Conservation (phyloP, 345 rosid species). For the Arabis alpina region DNA sequence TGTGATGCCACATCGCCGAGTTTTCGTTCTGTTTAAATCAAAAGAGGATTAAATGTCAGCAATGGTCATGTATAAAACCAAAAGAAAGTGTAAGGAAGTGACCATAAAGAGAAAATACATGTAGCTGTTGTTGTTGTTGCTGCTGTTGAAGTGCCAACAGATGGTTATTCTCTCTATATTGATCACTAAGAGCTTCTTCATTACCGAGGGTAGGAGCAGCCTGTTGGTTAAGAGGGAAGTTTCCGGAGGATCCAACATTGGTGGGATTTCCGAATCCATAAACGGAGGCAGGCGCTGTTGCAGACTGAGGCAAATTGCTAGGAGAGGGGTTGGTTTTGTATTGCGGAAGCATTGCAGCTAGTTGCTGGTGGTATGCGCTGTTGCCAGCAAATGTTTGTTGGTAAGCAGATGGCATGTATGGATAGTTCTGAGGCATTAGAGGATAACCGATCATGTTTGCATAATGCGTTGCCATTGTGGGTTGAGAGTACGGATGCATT, state of each 20-base stretch:
- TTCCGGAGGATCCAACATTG: slow-evolving; percentile 66
- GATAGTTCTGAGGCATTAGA: slow-evolving; percentile 87
- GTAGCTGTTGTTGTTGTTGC: slow-evolving; percentile 60
- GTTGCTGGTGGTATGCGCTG: slow-evolving; percentile 81
- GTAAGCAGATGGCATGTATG: slow-evolving; percentile 89
- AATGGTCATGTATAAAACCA: not conserved
- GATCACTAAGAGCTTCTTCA: slow-evolving; percentile 78
- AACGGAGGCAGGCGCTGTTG: slow-evolving; percentile 70
- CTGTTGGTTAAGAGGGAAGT: slow-evolving; percentile 70
- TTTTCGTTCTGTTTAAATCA: slow-evolving; percentile 62
- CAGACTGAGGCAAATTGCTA: slow-evolving; percentile 86
- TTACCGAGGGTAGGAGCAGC: slow-evolving; percentile 68
- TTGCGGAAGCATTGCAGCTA: slow-evolving; percentile 87
- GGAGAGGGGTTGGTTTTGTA: slow-evolving; percentile 81
- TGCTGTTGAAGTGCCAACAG: slow-evolving; percentile 79
- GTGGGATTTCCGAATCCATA: slow-evolving; percentile 85
- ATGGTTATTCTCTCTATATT: slow-evolving; percentile 79
- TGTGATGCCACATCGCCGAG: slow-evolving; percentile 86
- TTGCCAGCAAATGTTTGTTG: slow-evolving; percentile 87
- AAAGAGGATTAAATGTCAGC: slow-evolving; percentile 18
- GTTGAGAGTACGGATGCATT: slow-evolving; percentile 91
- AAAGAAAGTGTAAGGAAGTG: not conserved
- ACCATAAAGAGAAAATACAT: slow-evolving; percentile 23
- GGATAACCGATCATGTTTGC: slow-evolving; percentile 93
- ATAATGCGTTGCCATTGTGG: slow-evolving; percentile 80